Conservation (phyloP, 1,139 yeast genomes). For the Protomyces lactucae-debilis region DNA sequence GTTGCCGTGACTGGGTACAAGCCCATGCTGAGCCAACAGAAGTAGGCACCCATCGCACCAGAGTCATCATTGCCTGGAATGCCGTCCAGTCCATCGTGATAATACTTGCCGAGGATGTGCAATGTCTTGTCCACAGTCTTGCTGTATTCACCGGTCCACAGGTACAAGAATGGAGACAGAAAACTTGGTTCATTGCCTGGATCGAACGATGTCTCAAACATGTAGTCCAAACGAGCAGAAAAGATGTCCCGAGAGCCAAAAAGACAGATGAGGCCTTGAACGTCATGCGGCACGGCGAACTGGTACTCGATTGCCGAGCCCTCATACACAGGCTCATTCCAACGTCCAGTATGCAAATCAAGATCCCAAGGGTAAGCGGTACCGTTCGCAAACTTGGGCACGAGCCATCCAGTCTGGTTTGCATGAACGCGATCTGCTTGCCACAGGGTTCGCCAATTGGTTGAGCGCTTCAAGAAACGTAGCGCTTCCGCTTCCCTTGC, state of each 20-base stretch:
- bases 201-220: slow-evolving; percentile 18
- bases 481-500: slow-evolving; percentile 9
- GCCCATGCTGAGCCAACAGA: slow-evolving; percentile 22
- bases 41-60: slow-evolving; percentile 24
- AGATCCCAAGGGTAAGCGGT: slow-evolving; percentile 16
- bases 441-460: slow-evolving; percentile 15
- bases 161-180: slow-evolving; percentile 21
- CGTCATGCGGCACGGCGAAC: slow-evolving; percentile 18
- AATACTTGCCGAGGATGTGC: slow-evolving; percentile 4
- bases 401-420: slow-evolving; percentile 8
- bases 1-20: slow-evolving; percentile 20
- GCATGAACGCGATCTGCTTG: slow-evolving; percentile 11
- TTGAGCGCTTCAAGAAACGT: slow-evolving; percentile 9
- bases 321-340: slow-evolving; percentile 21
- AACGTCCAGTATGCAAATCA: slow-evolving; percentile 13
- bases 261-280: slow-evolving; percentile 21
- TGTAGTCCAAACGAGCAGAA: slow-evolving; percentile 11
- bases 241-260: slow-evolving; percentile 7
- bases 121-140: slow-evolving; percentile 14
- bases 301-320: slow-evolving; percentile 23
- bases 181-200: slow-evolving; percentile 26
- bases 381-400: slow-evolving; percentile 20
- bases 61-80: slow-evolving; percentile 24
- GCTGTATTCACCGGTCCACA: slow-evolving; percentile 17
- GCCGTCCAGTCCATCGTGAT: slow-evolving; percentile 12